These are phyloP conservation scores for Aspergillus affinis DNA, from an alignment of 495 filamentous ascomycete genomes.

Conservation along the genomic window DNA sequence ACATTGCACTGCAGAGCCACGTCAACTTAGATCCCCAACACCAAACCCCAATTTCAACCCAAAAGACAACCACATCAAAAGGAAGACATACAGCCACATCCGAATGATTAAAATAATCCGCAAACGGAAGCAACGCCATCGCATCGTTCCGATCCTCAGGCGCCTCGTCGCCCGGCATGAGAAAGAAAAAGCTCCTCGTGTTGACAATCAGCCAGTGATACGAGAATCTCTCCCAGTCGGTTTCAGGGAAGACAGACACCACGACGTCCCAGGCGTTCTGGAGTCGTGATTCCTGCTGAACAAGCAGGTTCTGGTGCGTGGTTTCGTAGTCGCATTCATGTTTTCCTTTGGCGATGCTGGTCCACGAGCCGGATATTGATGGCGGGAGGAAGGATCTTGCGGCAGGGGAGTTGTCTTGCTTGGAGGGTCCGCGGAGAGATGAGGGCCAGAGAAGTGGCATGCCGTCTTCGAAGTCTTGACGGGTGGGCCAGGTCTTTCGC, in stretches of 20 bases:
- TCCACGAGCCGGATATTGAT: constrained; percentile 42
- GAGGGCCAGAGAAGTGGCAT: constrained; percentile 72
- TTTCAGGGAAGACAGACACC: constrained; percentile 49
- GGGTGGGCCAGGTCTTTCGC: constrained; percentile 66
- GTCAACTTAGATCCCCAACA: background rate
- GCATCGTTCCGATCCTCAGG: constrained; percentile 61
- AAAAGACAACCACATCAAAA: background rate
- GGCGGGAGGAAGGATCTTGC: constrained; percentile 34
- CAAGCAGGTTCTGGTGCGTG: constrained; percentile 53
- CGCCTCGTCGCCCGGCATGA: constrained; percentile 49
- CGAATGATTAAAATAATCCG: constrained; percentile 85
- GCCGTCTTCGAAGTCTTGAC: constrained; percentile 54
- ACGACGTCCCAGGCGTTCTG: constrained; percentile 59
- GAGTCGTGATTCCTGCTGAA: constrained; percentile 62
- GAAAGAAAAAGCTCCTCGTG: constrained; percentile 77
- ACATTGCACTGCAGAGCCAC: constrained; percentile 55
- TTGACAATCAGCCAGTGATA: constrained; percentile 83
- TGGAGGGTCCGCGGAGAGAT: constrained; percentile 21
- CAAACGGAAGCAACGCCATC: constrained; percentile 80
- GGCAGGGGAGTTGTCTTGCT: background rate
- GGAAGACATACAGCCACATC: constrained; percentile 45
- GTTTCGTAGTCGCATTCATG: constrained; percentile 31
- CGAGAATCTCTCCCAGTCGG: constrained; percentile 54
- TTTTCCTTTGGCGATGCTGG: constrained; percentile 23
- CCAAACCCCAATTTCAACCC: background rate